phyloP scores from a whole-genome alignment of 2,329 filamentous ascomycete genomes.

The Paecilomyces niveus region DNA sequence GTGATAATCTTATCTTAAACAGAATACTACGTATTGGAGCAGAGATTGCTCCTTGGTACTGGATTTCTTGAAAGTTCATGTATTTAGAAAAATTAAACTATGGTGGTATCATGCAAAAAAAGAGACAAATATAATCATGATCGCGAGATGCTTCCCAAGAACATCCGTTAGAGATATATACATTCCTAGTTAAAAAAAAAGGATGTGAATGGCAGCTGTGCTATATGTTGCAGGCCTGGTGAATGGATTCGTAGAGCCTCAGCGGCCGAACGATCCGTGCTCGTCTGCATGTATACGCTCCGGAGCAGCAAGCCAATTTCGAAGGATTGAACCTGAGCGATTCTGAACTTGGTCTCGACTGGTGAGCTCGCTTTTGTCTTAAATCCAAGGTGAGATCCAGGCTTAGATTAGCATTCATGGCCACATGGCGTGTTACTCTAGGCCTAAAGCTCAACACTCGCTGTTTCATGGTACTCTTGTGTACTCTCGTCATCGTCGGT shows the following conservation, averaged over 20 bases:
- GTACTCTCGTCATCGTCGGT: constrained; percentile 6
- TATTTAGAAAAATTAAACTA: neutral
- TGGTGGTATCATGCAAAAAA: neutral
- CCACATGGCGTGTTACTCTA: constrained; percentile 4
- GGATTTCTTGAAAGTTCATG: neutral
- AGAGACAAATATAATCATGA: neutral
- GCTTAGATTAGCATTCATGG: too few species aligned
- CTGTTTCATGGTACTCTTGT: constrained; percentile 22
- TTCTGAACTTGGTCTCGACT: too few species aligned
- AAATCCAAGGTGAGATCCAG: too few species aligned
- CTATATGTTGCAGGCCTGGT: neutral
- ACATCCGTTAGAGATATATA: neutral
- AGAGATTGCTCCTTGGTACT: neutral
- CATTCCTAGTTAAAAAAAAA: neutral
- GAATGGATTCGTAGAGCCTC: neutral
- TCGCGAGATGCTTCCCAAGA: neutral
- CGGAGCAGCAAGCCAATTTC: too few species aligned
- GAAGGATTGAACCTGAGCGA: too few species aligned
- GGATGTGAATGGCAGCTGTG: neutral
- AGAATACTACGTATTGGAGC: neutral
- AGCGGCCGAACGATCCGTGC: too few species aligned
- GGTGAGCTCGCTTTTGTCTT: too few species aligned
- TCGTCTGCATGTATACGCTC: too few species aligned
- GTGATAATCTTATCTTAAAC: neutral
- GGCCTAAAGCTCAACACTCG: constrained; percentile 32